Evolutionary conservation across 2,329 filamentous ascomycete genomes (phyloP).

Genomic region (Cercospora sp.): DNA sequence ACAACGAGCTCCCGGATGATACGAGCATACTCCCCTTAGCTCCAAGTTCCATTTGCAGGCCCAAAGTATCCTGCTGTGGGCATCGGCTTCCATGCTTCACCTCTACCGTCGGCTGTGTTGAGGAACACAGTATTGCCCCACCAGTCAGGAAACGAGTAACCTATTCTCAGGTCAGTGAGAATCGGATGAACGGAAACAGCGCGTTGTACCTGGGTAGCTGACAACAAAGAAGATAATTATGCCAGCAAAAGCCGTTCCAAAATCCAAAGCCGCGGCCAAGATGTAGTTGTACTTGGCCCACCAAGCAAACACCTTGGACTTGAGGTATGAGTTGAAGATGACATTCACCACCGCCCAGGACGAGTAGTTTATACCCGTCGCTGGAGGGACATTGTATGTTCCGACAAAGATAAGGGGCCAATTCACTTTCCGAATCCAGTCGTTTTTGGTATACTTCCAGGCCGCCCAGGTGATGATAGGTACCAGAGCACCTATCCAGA

Average conservation of each 20-base stretch:
- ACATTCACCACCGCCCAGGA: conserved; percentile 64
- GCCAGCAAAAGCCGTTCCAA: conserved; percentile 40
- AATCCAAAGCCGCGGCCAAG: conserved; percentile 40
- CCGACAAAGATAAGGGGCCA: conserved; percentile 72
- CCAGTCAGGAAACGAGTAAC: conserved; percentile 36
- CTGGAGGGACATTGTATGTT: conserved; percentile 61
- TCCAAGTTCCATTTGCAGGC: conserved; percentile 43
- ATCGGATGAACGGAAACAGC: no score
- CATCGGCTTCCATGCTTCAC: conserved; percentile 45
- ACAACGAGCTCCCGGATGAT: neutral
- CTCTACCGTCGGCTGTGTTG: conserved; percentile 46
- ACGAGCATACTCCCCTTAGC: neutral
- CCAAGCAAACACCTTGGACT: conserved; percentile 54
- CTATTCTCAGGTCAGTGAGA: conserved; percentile 15
- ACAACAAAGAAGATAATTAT: conserved; percentile 44
- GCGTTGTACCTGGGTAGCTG: conserved; percentile 41
- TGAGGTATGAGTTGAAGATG: conserved; percentile 46
- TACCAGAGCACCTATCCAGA: conserved; percentile 51
- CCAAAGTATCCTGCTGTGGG: conserved; percentile 66
- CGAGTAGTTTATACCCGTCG: conserved; percentile 76
- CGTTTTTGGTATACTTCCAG: conserved; percentile 41
- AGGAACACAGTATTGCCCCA: conserved; percentile 38
- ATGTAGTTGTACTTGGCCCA: conserved; percentile 44
- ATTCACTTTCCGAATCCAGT: conserved; percentile 31
- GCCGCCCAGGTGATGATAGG: conserved; percentile 47